These are phyloP conservation scores for Neofusicoccum cordaticola DNA, from an alignment of 2,329 filamentous ascomycete genomes.

Conservation along the genomic window DNA sequence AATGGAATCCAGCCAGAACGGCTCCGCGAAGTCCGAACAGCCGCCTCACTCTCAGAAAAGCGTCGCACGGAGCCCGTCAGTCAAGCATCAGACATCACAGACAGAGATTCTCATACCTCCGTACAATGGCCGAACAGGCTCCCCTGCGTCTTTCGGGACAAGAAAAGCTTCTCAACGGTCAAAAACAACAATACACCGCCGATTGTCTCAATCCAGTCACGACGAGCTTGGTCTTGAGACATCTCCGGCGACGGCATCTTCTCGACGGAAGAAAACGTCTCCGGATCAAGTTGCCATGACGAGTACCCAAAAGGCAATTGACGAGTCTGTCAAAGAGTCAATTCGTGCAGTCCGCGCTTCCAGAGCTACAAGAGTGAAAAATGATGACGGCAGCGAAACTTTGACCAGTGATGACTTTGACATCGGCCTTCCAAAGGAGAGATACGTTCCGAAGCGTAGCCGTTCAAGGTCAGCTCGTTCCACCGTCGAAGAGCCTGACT, in stretches of 20 bases:
- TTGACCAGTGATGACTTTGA: slow-evolving; percentile 24
- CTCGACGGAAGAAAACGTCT: background rate
- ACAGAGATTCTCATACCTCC: background rate
- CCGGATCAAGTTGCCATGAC: background rate
- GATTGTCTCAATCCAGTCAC: background rate
- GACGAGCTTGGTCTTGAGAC: slow-evolving; percentile 21
- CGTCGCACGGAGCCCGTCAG: background rate
- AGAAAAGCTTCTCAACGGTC: background rate
- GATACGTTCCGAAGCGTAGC: slow-evolving; percentile 36
- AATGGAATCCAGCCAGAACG: background rate
- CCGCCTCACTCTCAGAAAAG: background rate
- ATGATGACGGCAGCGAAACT: slow-evolving; percentile 2
- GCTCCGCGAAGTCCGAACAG: background rate
- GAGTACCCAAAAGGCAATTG: slow-evolving; percentile 11
- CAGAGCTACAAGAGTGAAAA: slow-evolving; percentile 5
- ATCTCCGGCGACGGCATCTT: slow-evolving; percentile 15
- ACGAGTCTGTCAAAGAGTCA: slow-evolving; percentile 15
- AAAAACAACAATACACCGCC: background rate
- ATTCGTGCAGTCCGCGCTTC: slow-evolving; percentile 9
- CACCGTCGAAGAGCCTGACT: slow-evolving; percentile 25
- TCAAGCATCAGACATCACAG: background rate
- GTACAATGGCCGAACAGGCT: background rate
- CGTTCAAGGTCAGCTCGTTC: slow-evolving; percentile 34
- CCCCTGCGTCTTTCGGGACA: background rate
- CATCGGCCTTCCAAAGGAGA: slow-evolving; percentile 30